Base-by-base conservation (phyloP, 2,329 filamentous ascomycete genomes). In the Blumeria graminis region DNA sequence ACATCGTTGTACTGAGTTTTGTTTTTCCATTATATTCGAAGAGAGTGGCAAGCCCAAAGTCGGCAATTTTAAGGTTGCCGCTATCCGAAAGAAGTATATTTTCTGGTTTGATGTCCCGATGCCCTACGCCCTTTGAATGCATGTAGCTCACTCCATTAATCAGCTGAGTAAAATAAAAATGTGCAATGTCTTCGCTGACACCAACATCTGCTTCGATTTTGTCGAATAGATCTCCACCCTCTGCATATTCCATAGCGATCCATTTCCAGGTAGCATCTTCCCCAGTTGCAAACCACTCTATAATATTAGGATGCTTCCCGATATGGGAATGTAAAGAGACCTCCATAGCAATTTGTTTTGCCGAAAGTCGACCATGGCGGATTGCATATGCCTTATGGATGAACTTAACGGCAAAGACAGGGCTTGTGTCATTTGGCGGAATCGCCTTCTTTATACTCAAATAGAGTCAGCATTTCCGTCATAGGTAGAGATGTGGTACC, bases 161-260 rank as follows among this genome's bases (percentile, higher is more conserved):
- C 59, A 98, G 77, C 70, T 98, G 92, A 2, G 82, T 77, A 68
- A 98, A 98, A 72, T 96, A 98, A 59, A 95, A 80, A 67, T 98
- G 93, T 36, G 92, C 90, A 66, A 98, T 87, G 67, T 96, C 86
- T 68, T 94, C 81, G 6, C 83, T 79, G n/a, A 96, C 87, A 52
- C 92, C 92, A 48, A 90, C 86, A 68, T 98, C 92, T 16, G 92
- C 89, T 71, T 98, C 93, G 63, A 98, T 96, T 73, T 98, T 98
- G 78, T 98, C 92, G 68, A 98, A 98, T 7, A 98, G 75, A 67
- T 98, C 92, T 10, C 92, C 92, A 45, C 92, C 92, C 63, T 93
- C 86, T 50, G 92, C 92, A 62, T 86, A 83, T 69, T 98, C 92
- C 88, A 98, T 95, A 41, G 89, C 90, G 63, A 98, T 94, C 92